phyloP scores from a whole-genome alignment of 768 basidiomycete species.

The Porphyrellus cyaneotinctus region DNA sequence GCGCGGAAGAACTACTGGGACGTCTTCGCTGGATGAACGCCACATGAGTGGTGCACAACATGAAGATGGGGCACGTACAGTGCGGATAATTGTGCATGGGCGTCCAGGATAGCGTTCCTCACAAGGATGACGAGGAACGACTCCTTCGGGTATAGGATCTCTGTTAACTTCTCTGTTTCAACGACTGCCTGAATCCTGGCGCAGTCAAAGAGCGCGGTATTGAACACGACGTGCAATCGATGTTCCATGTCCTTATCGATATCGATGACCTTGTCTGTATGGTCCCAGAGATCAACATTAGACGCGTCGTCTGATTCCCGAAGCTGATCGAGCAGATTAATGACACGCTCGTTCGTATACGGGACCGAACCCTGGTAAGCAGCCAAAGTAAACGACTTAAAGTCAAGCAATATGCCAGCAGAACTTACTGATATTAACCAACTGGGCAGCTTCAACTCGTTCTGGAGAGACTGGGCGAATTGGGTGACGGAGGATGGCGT shows the following conservation, averaged over 20 bases:
- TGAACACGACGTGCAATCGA: neutral
- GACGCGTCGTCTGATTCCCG: neutral
- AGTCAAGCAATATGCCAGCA: neutral
- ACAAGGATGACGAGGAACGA: slow-evolving; percentile 5
- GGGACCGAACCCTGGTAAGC: neutral
- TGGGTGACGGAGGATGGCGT: neutral
- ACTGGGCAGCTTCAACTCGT: neutral
- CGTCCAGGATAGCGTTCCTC: slow-evolving; percentile 1
- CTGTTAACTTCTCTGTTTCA: neutral
- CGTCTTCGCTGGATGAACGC: slow-evolving; percentile 2
- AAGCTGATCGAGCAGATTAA: neutral
- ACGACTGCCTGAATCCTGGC: slow-evolving; percentile 5
- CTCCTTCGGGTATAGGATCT: neutral
- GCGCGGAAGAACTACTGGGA: slow-evolving; percentile 4
- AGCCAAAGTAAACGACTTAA: neutral
- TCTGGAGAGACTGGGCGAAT: neutral
- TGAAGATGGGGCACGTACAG: neutral
- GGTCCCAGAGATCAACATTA: neutral
- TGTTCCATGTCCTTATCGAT: neutral
- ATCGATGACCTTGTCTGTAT: neutral
- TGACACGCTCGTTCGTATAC: neutral
- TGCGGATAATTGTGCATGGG: neutral
- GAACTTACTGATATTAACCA: slow-evolving; percentile 3
- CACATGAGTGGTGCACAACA: neutral
- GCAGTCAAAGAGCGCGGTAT: slow-evolving; percentile 1